These are phyloP conservation scores for Sporisorium reilianum DNA, from an alignment of 1,284 basidiomycete genomes.

Conservation along the genomic window DNA sequence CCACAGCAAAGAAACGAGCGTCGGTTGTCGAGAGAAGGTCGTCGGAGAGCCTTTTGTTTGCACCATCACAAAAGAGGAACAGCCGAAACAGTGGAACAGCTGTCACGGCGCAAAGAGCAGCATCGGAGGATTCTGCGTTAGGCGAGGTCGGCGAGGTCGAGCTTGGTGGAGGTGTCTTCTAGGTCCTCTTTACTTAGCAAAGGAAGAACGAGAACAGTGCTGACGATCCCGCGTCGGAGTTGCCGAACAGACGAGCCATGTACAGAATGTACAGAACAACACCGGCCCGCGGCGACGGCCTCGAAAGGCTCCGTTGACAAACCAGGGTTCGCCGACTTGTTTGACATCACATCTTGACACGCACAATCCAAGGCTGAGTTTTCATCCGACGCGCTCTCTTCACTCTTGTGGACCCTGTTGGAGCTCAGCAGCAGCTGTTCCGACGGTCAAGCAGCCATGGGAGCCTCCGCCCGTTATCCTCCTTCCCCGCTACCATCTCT, in stretches of 20 bases:
- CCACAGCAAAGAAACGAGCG: not conserved
- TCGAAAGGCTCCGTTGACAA: too few species aligned
- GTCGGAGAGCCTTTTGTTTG: too few species aligned
- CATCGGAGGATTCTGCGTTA: too few species aligned
- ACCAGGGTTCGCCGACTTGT: too few species aligned
- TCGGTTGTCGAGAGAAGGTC: too few species aligned
- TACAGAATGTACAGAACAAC: not conserved
- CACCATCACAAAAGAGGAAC: too few species aligned
- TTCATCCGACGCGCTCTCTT: not conserved
- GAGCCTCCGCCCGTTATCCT: not conserved
- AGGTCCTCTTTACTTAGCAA: not conserved
- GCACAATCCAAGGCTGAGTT: too few species aligned
- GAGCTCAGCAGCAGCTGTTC: not conserved
- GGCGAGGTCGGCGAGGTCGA: too few species aligned
- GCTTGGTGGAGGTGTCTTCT: slow-evolving; percentile 1
- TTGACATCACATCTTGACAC: too few species aligned
- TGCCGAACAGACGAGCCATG: not conserved
- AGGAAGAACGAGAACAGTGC: not conserved
- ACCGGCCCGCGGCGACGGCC: too few species aligned
- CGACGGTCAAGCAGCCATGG: not conserved
- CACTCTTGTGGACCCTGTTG: too few species aligned
- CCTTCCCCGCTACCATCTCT: not conserved
- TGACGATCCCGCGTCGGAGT: not conserved
- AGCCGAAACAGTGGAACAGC: not conserved
- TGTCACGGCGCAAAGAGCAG: too few species aligned